phyloP scores from a whole-genome alignment of 2,329 filamentous ascomycete species.

The Botryotinia globosa region DNA sequence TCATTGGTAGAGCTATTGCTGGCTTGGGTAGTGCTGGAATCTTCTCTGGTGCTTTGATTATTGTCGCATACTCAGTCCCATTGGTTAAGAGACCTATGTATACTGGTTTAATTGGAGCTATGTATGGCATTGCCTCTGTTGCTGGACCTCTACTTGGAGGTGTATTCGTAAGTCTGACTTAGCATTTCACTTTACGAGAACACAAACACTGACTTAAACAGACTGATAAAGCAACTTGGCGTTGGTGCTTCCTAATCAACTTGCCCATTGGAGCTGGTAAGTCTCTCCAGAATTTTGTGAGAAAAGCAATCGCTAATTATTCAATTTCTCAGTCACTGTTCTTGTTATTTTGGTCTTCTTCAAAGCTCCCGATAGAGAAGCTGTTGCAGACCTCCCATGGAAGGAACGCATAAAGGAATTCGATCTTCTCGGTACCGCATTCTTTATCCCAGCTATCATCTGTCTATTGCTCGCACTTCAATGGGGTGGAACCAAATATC shows the following conservation, averaged over 20 bases:
- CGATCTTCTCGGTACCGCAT: conserved; percentile 40
- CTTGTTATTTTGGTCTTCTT: conserved; percentile 43
- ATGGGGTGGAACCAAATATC: conserved; percentile 42
- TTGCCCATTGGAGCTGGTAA: conserved; percentile 37
- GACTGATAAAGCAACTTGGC: conserved; percentile 35
- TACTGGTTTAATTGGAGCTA: conserved; percentile 32
- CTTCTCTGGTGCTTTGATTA: conserved; percentile 33
- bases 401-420: conserved; percentile 35
- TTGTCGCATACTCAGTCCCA: conserved; percentile 27
- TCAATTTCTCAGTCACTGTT: conserved; percentile 36
- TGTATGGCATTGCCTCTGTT: conserved; percentile 47
- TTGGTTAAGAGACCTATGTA: conserved; percentile 25
- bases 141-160: conserved; percentile 38
- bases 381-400: conserved; percentile 42
- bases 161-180: conserved; percentile 29
- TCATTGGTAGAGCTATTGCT: conserved; percentile 39
- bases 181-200: background rate
- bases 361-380: conserved; percentile 36
- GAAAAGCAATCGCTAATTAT: background rate
- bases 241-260: conserved; percentile 34
- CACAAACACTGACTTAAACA: conserved; percentile 8
- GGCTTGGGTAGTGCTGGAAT: conserved; percentile 35
- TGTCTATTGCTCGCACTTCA: conserved; percentile 43
- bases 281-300: background rate
- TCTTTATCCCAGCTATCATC: conserved; percentile 41